A percentile compares a stretch with the other conserved stretches of the same genome.
Evolutionary conservation across 2,329 filamentous ascomycete genomes (phyloP).

Genomic region (Pseudogymnoascus sp.): DNA sequence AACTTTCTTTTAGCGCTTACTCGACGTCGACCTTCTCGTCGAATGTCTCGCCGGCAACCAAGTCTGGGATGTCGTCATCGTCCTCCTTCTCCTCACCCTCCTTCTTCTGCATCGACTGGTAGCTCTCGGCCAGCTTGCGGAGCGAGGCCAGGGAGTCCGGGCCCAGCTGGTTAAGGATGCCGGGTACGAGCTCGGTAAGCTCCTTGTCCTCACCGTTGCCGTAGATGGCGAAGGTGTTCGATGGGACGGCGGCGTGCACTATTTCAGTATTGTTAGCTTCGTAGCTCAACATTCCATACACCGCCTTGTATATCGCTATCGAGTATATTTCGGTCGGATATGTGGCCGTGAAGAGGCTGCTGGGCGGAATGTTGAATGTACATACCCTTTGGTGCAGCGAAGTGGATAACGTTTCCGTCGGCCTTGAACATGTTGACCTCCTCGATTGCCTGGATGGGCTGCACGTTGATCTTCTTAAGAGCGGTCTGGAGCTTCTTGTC

Average conservation of each 20-base stretch:
- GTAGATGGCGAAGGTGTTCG: constrained; percentile 99
- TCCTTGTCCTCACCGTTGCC: constrained; percentile 99
- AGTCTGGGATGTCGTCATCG: constrained; percentile 92
- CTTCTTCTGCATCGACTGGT: constrained; percentile 98
- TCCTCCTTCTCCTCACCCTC: constrained; percentile 71
- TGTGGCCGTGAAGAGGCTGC: neutral
- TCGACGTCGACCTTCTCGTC: constrained; percentile 80
- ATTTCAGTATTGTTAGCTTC: constrained; percentile 10
- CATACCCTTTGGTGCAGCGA: constrained; percentile 90
- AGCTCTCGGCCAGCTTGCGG: constrained; percentile 97
- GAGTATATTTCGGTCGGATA: neutral
- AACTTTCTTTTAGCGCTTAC: constrained; percentile 19
- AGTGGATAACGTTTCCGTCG: constrained; percentile 99
- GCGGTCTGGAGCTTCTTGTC: constrained; percentile 99
- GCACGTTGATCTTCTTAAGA: constrained; percentile 99
- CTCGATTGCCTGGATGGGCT: constrained; percentile 99
- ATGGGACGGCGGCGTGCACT: constrained; percentile 95
- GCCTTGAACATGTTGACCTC: constrained; percentile 99
- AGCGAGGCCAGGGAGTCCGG: constrained; percentile 96
- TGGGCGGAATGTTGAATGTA: neutral
- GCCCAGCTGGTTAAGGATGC: constrained; percentile 98
- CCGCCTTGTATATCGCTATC: neutral
- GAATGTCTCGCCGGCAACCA: constrained; percentile 96
- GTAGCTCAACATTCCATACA: neutral
- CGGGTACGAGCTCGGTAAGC: constrained; percentile 97